phyloP scores from a whole-genome alignment of 495 filamentous ascomycete genomes.

The Penicillium flavigenum region DNA sequence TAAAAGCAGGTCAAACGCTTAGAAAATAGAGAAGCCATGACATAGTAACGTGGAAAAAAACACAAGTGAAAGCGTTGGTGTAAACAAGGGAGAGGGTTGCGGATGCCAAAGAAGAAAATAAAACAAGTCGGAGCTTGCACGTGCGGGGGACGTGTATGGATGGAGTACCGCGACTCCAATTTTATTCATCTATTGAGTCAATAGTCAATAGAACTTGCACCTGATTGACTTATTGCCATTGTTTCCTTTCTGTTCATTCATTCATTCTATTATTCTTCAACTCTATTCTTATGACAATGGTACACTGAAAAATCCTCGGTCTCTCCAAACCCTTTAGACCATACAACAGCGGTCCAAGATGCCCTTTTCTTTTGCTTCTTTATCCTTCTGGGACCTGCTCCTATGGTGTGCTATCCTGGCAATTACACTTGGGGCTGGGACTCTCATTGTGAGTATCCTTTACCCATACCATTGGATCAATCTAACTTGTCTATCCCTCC shows the following conservation, averaged over 20 bases:
- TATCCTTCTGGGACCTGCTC: neutral
- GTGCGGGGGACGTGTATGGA: conserved; percentile 20
- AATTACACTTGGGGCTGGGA: conserved; percentile 14
- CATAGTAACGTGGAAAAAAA: conserved; percentile 21
- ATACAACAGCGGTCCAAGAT: conserved; percentile 1
- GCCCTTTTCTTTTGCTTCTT: neutral
- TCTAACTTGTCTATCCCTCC: conserved; percentile 9
- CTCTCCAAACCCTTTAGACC: neutral
- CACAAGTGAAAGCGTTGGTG: conserved; percentile 7
- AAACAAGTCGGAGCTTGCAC: conserved; percentile 36
- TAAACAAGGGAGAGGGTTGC: conserved; percentile 22
- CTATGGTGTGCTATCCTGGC: neutral
- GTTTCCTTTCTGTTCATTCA: neutral
- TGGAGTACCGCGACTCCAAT: conserved; percentile 14
- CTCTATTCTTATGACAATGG: neutral
- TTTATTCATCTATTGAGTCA: neutral
- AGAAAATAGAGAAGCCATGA: conserved; percentile 49
- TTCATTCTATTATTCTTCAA: neutral
- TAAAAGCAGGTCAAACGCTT: conserved; percentile 71
- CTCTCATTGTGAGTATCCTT: conserved; percentile 22
- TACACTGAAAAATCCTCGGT: neutral
- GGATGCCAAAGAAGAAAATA: conserved; percentile 26
- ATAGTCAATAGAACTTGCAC: neutral
- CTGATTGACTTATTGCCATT: neutral
- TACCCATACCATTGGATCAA: neutral